Conservation (phyloP, 768 basidiomycete species). For the Tylopilus felleus region DNA sequence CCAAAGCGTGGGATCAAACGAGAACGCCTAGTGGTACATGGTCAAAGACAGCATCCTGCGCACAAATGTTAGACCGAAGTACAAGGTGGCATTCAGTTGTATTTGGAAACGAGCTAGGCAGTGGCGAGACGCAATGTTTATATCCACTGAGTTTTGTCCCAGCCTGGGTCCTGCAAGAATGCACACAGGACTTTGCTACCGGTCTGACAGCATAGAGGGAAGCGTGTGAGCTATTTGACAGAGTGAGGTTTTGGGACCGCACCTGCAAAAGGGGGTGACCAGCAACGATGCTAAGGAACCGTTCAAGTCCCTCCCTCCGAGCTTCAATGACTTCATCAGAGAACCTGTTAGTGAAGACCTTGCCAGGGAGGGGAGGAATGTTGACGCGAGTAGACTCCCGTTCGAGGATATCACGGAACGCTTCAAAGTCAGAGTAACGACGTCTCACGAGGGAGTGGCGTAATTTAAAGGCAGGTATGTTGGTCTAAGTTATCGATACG, state of each 20-base stretch:
- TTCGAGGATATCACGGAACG: constrained; percentile 97
- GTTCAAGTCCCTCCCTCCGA: constrained; percentile 87
- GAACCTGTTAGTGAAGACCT: constrained; percentile 97
- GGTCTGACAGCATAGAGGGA: constrained; percentile 48
- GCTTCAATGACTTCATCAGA: constrained; percentile 96
- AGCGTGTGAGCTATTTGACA: constrained; percentile 4
- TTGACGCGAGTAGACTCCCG: constrained; percentile 96
- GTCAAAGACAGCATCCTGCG: constrained; percentile 11
- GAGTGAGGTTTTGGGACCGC: constrained; percentile 20
- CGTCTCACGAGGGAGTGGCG: constrained; percentile 87
- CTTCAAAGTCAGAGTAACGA: constrained; percentile 91
- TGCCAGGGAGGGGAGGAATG: constrained; percentile 95
- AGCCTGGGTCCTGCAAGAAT: constrained; percentile 91
- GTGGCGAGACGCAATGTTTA: constrained; percentile 31
- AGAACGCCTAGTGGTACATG: constrained; percentile 21
- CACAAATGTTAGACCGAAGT: neutral
- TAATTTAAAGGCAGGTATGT: constrained; percentile 98
- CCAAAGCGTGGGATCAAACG: constrained; percentile 6
- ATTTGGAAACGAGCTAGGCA: neutral
- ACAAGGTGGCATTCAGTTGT: neutral
- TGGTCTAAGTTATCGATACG: constrained; percentile 57
- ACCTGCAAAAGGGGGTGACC: constrained; percentile 97
- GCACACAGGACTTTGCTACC: constrained; percentile 96
- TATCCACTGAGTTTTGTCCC: constrained; percentile 81
- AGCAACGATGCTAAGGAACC: constrained; percentile 94